Percentiles rank a stretch among this genome's conserved stretches.
phyloP scores from a whole-genome alignment of 2,329 filamentous ascomycete species.

The Pseudogymnoascus pannorum region DNA sequence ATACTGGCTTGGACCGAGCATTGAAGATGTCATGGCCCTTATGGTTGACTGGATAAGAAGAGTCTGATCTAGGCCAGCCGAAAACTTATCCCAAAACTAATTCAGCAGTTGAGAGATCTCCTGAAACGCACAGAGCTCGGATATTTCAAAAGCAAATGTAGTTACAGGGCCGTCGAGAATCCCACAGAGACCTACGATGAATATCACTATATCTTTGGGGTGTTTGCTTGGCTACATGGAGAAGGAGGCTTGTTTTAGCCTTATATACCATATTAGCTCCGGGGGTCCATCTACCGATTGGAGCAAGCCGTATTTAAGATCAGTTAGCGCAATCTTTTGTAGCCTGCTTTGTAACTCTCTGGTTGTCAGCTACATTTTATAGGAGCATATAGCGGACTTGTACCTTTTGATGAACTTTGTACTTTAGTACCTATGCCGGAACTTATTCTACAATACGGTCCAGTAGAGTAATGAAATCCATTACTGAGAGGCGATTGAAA shows the following conservation, averaged over 20 bases:
- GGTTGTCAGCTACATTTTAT: background rate
- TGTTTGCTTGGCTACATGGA: background rate
- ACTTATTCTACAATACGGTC: no score
- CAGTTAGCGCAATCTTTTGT: background rate
- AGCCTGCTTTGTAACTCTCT: background rate
- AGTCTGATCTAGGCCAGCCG: background rate
- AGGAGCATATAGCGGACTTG: background rate
- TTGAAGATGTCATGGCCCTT: background rate
- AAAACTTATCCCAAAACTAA: background rate
- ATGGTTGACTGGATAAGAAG: background rate
- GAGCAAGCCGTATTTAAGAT: background rate
- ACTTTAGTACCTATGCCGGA: no score
- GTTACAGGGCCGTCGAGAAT: background rate
- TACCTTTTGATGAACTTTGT: background rate
- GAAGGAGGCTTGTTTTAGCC: constrained; percentile 1
- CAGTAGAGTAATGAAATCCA: background rate
- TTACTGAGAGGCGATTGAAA: background rate
- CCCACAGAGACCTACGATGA: background rate
- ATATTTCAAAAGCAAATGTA: background rate
- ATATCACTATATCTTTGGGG: background rate
- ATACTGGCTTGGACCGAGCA: background rate
- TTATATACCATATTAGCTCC: background rate
- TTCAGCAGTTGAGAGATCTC: background rate
- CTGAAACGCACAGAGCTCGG: background rate
- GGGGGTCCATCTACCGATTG: background rate